These are phyloP conservation scores for Salix exigua DNA, from an alignment of 345 rosid species.

Conservation along the genomic window DNA sequence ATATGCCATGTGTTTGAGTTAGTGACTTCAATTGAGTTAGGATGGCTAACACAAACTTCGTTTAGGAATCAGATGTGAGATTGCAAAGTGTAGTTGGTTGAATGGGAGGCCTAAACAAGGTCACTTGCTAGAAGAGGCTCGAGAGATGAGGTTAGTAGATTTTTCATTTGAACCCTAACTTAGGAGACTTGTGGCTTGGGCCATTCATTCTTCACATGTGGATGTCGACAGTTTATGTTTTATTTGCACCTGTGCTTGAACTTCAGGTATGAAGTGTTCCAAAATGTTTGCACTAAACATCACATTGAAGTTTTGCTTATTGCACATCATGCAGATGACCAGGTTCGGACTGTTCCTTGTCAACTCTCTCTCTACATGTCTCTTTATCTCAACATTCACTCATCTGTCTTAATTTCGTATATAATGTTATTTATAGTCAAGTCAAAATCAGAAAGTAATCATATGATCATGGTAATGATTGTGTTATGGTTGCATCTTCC, in stretches of 20 bases:
- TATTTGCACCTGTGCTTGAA: constrained; percentile 7
- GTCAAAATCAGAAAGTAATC: neutral
- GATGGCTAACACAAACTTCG: constrained; percentile 30
- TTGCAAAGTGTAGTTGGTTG: constrained; percentile 69
- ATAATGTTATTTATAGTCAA: neutral
- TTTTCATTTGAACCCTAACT: neutral
- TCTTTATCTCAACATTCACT: neutral
- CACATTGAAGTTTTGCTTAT: constrained; percentile 69
- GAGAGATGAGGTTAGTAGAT: constrained; percentile 62
- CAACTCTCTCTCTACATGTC: neutral
- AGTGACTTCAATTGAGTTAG: constrained; percentile 5
- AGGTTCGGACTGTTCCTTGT: constrained; percentile 39
- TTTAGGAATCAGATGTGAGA: constrained; percentile 89
- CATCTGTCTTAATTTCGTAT: neutral
- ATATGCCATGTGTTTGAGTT: neutral
- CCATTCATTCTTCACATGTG: too few species aligned
- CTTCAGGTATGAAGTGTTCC: constrained; percentile 67
- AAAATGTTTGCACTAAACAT: constrained; percentile 49
- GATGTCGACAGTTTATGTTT: neutral
- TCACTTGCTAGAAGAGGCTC: constrained; percentile 86
- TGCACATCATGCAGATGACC: constrained; percentile 95
- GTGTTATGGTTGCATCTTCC: neutral
- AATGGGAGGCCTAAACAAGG: constrained; percentile 80
- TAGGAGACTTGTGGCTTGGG: neutral
- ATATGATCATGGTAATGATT: neutral